These are phyloP conservation scores for Astrocystis sublimbata DNA, from an alignment of 495 filamentous ascomycete species.

Conservation along the genomic window DNA sequence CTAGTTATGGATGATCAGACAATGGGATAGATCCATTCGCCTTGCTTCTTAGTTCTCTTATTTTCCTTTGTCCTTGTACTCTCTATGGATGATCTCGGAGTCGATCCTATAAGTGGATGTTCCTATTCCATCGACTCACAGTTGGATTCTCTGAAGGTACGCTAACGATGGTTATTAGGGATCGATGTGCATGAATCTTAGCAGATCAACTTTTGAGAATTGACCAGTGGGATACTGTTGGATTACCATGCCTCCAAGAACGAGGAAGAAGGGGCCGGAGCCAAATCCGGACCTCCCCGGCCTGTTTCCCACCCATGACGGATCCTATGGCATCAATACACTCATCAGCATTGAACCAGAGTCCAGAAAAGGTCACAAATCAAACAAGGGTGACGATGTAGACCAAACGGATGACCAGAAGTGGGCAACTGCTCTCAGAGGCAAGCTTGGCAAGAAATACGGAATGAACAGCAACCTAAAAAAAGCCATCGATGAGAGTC, in stretches of 20 bases:
- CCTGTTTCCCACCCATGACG: conserved; percentile 30
- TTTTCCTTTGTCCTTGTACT: not conserved
- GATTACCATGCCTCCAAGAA: conserved; percentile 14
- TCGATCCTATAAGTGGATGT: not conserved
- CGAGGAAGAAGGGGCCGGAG: conserved; percentile 16
- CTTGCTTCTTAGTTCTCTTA: not conserved
- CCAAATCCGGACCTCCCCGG: conserved; percentile 25
- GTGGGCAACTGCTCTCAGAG: conserved; percentile 7
- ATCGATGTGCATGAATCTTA: not conserved
- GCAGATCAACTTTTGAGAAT: not conserved
- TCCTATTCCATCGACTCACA: not conserved
- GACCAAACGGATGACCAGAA: conserved; percentile 27
- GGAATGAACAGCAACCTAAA: conserved; percentile 26
- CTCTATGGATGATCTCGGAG: not conserved
- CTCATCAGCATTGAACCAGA: conserved; percentile 20
- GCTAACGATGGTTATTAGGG: not conserved
- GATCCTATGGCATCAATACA: conserved; percentile 35
- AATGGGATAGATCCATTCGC: not conserved
- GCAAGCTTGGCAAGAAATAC: conserved; percentile 13
- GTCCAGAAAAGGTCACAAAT: conserved; percentile 16
- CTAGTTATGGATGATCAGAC: not conserved
- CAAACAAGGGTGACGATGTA: conserved; percentile 9
- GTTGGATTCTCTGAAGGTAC: not conserved
- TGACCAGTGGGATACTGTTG: not conserved
- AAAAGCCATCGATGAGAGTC: conserved; percentile 19